Evolutionary conservation across 495 filamentous ascomycete species (phyloP).

Genomic region (Daldinia loculata): DNA sequence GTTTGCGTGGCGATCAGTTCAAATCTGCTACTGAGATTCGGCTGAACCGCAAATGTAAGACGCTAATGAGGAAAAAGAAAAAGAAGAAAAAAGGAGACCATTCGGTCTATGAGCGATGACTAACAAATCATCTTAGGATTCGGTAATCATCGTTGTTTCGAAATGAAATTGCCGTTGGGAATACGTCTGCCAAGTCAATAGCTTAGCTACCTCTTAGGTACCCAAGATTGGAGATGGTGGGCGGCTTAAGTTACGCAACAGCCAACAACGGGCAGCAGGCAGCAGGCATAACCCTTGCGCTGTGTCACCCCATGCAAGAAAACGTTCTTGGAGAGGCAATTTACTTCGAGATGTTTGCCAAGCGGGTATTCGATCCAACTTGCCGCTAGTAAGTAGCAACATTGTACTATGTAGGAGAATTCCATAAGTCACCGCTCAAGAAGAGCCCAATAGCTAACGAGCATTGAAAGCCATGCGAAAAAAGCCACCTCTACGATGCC

Average conservation of each 20-base stretch:
- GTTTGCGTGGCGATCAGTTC: constrained; percentile 12
- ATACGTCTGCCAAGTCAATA: not conserved
- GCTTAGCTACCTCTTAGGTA: not conserved
- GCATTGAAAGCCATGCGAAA: constrained; percentile 11
- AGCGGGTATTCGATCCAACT: not conserved
- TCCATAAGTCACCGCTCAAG: constrained; percentile 6
- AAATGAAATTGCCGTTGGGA: constrained; percentile 8
- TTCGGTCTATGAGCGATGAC: not conserved
- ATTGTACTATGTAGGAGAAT: constrained; percentile 12
- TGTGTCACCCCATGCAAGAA: constrained; percentile 23
- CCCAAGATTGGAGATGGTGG: constrained; percentile 10
- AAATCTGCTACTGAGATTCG: not conserved
- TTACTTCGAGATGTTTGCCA: constrained; percentile 16
- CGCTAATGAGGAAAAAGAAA: not conserved
- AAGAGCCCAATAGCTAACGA: constrained; percentile 9
- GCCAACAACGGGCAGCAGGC: constrained; percentile 8
- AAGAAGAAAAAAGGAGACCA: constrained; percentile 1
- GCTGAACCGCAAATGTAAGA: not conserved
- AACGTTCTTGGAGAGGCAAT: constrained; percentile 32
- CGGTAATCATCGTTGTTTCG: constrained; percentile 10
- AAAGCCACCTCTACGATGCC: constrained; percentile 21
- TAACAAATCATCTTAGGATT: not conserved
- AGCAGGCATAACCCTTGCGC: constrained; percentile 9
- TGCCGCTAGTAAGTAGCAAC: constrained; percentile 14
- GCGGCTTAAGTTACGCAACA: constrained; percentile 11